phyloP scores from a whole-genome alignment of 257 asterid genomes.

The Perilla frutescens region DNA sequence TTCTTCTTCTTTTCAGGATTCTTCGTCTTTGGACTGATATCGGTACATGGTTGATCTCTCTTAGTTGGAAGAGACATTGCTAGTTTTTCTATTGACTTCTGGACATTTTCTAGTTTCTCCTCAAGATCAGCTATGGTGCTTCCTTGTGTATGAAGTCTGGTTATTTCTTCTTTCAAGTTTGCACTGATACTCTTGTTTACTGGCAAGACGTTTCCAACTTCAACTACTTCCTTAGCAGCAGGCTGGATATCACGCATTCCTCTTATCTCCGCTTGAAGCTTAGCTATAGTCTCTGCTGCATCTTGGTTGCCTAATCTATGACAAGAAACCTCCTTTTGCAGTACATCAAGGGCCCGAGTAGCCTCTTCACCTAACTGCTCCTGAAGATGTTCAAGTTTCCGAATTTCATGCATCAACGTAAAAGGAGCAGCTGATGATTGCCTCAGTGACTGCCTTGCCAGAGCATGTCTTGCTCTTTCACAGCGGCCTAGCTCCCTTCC shows the following conservation, averaged over 20 bases:
- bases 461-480: slow-evolving; percentile 59
- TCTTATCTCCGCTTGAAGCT: slow-evolving; percentile 87
- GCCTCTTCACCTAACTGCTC: slow-evolving; percentile 98
- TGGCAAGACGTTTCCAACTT: slow-evolving; percentile 57
- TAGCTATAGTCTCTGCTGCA: slow-evolving; percentile 96
- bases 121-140: slow-evolving; percentile 90
- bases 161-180: slow-evolving; percentile 90
- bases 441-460: slow-evolving; percentile 77
- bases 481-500: slow-evolving; percentile 49
- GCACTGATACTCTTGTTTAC: slow-evolving; percentile 91
- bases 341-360: slow-evolving; percentile 85
- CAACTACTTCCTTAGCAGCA: slow-evolving; percentile 59
- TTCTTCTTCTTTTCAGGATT: slow-evolving; percentile 73
- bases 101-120: slow-evolving; percentile 91
- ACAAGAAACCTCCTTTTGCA: slow-evolving; percentile 93
- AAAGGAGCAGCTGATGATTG: slow-evolving; percentile 93
- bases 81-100: slow-evolving; percentile 87
- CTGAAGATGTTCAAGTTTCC: slow-evolving; percentile 96
- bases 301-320: slow-evolving; percentile 95
- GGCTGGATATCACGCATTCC: slow-evolving; percentile 70
- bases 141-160: slow-evolving; percentile 95
- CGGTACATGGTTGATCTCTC: slow-evolving; percentile 54
- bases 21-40: slow-evolving; percentile 59
- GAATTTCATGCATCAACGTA: slow-evolving; percentile 90
- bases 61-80: slow-evolving; percentile 83